Conservation (phyloP, 768 basidiomycete genomes). For the Leccinum rimulosum region DNA sequence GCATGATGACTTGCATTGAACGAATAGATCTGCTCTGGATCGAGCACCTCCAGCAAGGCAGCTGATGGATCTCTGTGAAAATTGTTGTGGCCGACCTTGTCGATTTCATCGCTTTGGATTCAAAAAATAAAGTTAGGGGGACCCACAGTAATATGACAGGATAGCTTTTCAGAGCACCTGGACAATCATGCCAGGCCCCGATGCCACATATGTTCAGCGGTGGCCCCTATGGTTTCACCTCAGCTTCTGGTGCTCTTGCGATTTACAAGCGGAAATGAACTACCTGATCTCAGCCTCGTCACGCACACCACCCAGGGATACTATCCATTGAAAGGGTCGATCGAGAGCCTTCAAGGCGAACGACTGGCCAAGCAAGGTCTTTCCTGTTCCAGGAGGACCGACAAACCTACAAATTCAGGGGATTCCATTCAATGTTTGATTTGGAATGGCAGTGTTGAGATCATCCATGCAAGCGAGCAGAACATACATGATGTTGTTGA, state of each 20-base stretch:
- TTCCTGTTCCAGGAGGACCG: conserved; percentile 89
- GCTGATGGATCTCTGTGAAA: conserved; percentile 93
- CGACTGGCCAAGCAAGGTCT: conserved; percentile 88
- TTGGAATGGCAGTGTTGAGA: no score
- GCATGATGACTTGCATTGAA: conserved; percentile 55
- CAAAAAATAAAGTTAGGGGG: neutral
- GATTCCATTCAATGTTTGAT: neutral
- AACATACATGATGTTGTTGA: no score
- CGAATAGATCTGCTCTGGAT: conserved; percentile 88
- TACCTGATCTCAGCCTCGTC: conserved; percentile 83
- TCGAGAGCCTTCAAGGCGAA: conserved; percentile 80
- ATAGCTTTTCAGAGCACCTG: conserved; percentile 84
- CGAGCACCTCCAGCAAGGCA: conserved; percentile 86
- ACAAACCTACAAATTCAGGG: conserved; percentile 55
- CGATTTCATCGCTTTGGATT: conserved; percentile 71
- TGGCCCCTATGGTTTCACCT: conserved; percentile 43
- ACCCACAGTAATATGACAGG: conserved; percentile 70
- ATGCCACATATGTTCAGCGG: conserved; percentile 87
- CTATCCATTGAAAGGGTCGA: conserved; percentile 88
- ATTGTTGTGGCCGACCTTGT: conserved; percentile 84
- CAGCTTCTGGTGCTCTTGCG: neutral
- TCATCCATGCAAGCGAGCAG: no score
- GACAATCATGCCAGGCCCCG: conserved; percentile 80
- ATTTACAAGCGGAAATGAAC: conserved; percentile 4
- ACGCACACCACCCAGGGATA: conserved; percentile 87